These are phyloP conservation scores for Populus pruinosa DNA, from an alignment of 345 rosid species.

Conservation along the genomic window DNA sequence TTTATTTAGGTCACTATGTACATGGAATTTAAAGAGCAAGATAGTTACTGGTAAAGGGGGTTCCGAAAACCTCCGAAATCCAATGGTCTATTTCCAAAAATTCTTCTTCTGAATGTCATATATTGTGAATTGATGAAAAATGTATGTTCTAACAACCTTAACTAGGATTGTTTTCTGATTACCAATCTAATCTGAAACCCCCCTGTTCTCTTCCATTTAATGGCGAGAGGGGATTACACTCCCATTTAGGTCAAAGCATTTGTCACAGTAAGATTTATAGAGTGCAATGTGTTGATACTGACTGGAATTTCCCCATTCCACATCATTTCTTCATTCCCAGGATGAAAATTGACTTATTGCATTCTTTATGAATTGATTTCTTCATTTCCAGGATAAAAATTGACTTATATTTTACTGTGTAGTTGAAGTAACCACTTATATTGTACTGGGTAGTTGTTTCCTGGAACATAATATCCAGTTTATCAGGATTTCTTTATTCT, in stretches of 20 bases:
- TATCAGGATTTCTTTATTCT: too few species aligned
- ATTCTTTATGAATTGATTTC: too few species aligned
- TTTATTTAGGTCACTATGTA: neutral
- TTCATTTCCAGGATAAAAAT: too few species aligned
- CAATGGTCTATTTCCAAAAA: too few species aligned
- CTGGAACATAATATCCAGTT: too few species aligned
- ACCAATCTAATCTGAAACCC: neutral
- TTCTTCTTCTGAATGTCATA: too few species aligned
- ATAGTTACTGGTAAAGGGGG: neutral
- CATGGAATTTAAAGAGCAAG: neutral
- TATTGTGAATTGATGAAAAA: too few species aligned
- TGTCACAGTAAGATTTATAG: neutral
- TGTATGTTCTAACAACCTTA: neutral
- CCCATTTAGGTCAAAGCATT: neutral
- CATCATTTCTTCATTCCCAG: neutral
- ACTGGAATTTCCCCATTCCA: neutral
- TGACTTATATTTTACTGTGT: too few species aligned
- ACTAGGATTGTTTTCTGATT: neutral
- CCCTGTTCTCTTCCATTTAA: neutral
- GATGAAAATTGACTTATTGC: too few species aligned
- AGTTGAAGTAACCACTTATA: too few species aligned
- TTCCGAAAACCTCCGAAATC: neutral
- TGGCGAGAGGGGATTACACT: neutral
- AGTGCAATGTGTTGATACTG: neutral
- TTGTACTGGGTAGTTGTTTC: too few species aligned